Conservation (phyloP, 345 rosid species). For the Gossypium mustelinum region DNA sequence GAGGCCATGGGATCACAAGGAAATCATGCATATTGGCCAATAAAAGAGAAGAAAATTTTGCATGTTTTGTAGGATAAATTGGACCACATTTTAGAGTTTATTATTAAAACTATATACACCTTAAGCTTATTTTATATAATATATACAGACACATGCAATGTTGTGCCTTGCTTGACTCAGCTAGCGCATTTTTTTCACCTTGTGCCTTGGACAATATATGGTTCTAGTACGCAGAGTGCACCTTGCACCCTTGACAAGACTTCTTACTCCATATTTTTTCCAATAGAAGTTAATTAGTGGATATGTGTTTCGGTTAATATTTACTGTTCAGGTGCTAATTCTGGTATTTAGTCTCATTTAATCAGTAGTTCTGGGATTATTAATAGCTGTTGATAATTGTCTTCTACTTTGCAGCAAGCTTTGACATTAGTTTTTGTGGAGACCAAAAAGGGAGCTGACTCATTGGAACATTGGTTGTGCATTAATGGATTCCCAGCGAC, state of each 20-base stretch:
- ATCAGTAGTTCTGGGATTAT: neutral
- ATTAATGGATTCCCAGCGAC: constrained; percentile 90
- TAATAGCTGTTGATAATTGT: neutral
- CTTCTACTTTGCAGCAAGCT: constrained; percentile 62
- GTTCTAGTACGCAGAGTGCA: neutral
- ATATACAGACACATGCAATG: neutral
- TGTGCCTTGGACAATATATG: neutral
- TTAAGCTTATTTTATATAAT: too few species aligned
- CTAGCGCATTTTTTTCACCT: neutral
- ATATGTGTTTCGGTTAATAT: neutral
- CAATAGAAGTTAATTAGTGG: neutral
- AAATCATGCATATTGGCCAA: neutral
- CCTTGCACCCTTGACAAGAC: neutral
- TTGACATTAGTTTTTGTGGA: constrained; percentile 97
- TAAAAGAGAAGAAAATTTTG: neutral
- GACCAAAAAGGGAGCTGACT: constrained; percentile 95
- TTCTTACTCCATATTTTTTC: neutral
- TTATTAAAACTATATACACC: too few species aligned
- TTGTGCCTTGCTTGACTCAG: neutral
- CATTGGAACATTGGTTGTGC: constrained; percentile 84
- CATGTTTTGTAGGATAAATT: neutral
- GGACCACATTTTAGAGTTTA: neutral
- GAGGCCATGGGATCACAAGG: neutral
- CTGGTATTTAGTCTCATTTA: neutral
- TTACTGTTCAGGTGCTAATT: neutral